Base-by-base conservation (phyloP, 2,329 filamentous ascomycete genomes). In the Chaetomium globosum region DNA sequence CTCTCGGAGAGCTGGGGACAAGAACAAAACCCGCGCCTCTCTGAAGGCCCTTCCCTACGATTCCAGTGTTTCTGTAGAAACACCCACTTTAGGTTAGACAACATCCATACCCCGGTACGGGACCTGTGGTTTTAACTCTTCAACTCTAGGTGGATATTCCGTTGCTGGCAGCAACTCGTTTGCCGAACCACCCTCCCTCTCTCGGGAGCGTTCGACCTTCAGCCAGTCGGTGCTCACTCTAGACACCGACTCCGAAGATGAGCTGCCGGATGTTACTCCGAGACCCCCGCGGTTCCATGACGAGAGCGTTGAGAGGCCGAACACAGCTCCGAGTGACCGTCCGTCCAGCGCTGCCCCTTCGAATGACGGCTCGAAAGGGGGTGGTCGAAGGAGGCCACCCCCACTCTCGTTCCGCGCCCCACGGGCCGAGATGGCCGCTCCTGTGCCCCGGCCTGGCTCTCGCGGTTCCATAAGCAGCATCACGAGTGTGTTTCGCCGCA, bases 121-220 rank as follows among this genome's bases (percentile, higher is more conserved):
- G 10, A 46, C 9, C 7, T 26, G 10, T 19, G 4, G 5, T 19
- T 31, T 9, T 9, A 48, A 31, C 66, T 66, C 21, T 70, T 70
- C 67, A 67, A 36, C 19, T 30, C 16, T 63, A 78, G 81, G 78
- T 48, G 75, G 75, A 5, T 77, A 77, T 64, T 77, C 79, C 2
- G 75, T 80, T 36, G 71, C 75, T 23, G 78, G 79, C 43, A 81
- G 80, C 71, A 79, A 78, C 4, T 72, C 73, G 26, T 78, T 74
- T 61, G 71, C 77, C 23, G 67, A 78, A 58, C 75, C 78, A 58
- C 75, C 78, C 57, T 71, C 74, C 52, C 73, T 79, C 19, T 75
- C 78, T 54, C 74, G 74, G 54, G 75, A 75, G 21, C 73, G 75
- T 31, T 69, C 73, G 7, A 70, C 70, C 43, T 69, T 76, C 51